A percentile compares a stretch with the other conserved stretches of the same genome.
These are phyloP conservation scores for Rhipidocladum racemiflorum DNA, from an alignment of 176 grass and related monocot genomes.

Conservation along the genomic window DNA sequence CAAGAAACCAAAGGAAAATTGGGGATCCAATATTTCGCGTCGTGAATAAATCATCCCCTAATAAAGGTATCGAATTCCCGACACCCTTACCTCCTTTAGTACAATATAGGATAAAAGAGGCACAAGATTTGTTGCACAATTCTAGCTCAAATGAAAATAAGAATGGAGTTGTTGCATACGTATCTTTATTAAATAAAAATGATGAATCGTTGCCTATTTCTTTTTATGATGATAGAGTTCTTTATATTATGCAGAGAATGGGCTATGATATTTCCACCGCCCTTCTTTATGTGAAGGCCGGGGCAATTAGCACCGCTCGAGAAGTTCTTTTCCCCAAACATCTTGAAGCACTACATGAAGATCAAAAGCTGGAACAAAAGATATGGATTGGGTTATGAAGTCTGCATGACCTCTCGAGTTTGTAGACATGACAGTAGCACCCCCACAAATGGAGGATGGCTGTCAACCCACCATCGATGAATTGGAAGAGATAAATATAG, in stretches of 20 bases:
- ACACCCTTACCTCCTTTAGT: neutral
- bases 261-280: neutral
- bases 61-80: neutral
- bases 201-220: neutral
- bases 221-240: neutral
- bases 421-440: neutral
- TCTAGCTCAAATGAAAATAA: neutral
- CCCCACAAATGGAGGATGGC: neutral
- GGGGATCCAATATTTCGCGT: neutral
- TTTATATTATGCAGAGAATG: constrained; percentile 6
- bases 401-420: neutral
- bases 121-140: neutral
- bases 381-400: neutral
- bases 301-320: neutral
- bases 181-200: neutral
- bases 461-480: neutral
- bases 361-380: neutral
- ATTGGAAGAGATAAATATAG: no score
- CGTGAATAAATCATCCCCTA: neutral
- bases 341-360: neutral
- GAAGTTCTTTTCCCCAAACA: neutral
- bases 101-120: neutral
- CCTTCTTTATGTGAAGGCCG: neutral
- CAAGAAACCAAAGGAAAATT: no score
- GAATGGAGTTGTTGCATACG: neutral